Evolutionary conservation across 192 early-diverging fungal genomes (phyloP), one percentile per base, ranked within the genome.

Genomic region (Umbelopsis sp.): DNA sequence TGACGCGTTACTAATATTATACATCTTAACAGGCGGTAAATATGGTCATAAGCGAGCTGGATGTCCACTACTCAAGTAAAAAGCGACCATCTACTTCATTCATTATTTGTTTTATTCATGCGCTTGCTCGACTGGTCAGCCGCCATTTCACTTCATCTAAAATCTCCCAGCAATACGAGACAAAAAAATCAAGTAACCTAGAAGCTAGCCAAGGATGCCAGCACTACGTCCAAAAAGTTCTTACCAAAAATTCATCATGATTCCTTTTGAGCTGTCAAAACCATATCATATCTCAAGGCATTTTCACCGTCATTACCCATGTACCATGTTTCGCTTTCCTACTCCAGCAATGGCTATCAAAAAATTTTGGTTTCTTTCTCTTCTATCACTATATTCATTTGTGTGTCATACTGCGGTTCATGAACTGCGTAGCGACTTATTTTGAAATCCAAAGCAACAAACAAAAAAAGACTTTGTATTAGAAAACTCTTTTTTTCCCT

Each of bases 41-140:
- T 61, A 61, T 7, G 55, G 55, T 35, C 55, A 61, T 61, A 61
- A 61, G 55, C 55, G 55, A 61, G 23, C 55, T 61, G 25, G 23
- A 22, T 61, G 55, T 30, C 55, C 55, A 35, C 55, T 61, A 2
- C 55, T 61, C 30, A 61, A 61, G 55, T 61, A 61, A 61, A 22
- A 21, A 35, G 16, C 21, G 27, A 61, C 55, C 27, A 22, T 25
- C 25, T 49, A 49, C 48, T 4, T 21, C 20, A 16, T 21, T 16
- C 48, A 16, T 1, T 21, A 49, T 61, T 61, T 61, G 55, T 61
- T 61, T 30, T 61, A 61, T 61, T 61, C 55, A 61, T 61, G 55
- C 55, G 16, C 12, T 61, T 5, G 52, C 37, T 41, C 37, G 55
- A 35, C 13, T 30, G 18, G 10, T 61, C 55, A 27, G 27, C 53